A percentile compares a stretch with the other conserved stretches of the same genome.
Conservation (phyloP, 345 rosid genomes). For the Eucalyptus coolabah region DNA sequence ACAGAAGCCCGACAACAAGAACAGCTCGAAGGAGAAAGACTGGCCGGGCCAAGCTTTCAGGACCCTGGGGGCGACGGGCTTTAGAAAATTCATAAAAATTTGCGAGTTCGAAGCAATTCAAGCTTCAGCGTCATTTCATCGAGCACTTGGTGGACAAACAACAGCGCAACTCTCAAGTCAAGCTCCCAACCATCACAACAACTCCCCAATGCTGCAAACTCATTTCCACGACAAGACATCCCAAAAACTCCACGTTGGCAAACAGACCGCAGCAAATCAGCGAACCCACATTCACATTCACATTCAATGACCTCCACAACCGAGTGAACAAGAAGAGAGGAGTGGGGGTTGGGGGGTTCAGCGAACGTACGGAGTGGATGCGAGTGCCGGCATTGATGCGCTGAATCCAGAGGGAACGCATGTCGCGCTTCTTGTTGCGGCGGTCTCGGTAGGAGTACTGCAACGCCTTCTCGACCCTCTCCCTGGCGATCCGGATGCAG, state of each 20-base stretch:
- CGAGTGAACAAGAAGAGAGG: neutral
- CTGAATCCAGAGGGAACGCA: slow-evolving; percentile 95
- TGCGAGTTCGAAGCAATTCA: neutral
- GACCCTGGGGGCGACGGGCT: neutral
- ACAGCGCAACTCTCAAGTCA: neutral
- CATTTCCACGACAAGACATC: neutral
- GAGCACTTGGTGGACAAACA: neutral
- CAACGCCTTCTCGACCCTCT: slow-evolving; percentile 93
- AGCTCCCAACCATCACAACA: neutral
- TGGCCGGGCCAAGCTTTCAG: neutral
- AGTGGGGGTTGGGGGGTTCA: neutral
- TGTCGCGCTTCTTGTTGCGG: slow-evolving; percentile 93
- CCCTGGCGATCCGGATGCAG: slow-evolving; percentile 85
- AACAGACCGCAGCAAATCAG: neutral
- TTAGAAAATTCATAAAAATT: neutral
- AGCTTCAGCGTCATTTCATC: neutral
- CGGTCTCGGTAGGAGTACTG: slow-evolving; percentile 92
- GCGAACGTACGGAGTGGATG: slow-evolving; percentile 55
- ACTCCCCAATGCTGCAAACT: neutral
- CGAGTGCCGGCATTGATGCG: slow-evolving; percentile 92
- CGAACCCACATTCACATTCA: neutral
- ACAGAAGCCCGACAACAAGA: neutral
- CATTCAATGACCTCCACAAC: neutral
- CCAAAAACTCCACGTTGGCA: neutral
- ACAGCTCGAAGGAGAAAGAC: neutral